Base-by-base conservation (phyloP, 257 asterid species). In the Ocimum tenuiflorum region DNA sequence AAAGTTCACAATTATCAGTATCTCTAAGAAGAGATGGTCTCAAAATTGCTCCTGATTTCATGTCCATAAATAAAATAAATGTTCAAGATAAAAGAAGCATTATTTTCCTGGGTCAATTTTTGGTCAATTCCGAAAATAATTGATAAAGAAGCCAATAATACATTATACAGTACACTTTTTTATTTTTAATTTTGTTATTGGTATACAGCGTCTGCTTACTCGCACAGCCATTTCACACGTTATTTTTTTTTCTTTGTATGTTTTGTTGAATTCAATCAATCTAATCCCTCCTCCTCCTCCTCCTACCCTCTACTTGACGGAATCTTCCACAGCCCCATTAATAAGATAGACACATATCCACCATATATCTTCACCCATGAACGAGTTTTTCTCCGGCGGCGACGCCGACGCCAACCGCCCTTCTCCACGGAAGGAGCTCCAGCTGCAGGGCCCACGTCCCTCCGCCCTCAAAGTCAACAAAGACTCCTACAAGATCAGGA, bases 401-500 rank as follows among this genome's bases (percentile, higher is more conserved):
- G 79, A 47, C 43, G 68, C 20, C 70, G 5, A 1, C 41, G 66
- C 29, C 57, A 69, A 70, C 74, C 67, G 85, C 31, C 81, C 95
- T 27, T 88, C 98, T 1, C 95, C 97, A 8, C 66, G 80, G 35
- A 77, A 59, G 63, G 91, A 86, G 54, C 74, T 92, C 3, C 96
- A 86, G 54, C 77, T 92, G n/a, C 96, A 75, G 67, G 99, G 99
- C 59, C 97, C 99, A 17, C 95, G 99, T 9, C 99, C 99, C 45
- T 2, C 95, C 1, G 83, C 95, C 4, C 95, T 92, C 29, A 86
- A 75, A 79, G 96, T 92, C 80, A 89, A 71, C 94, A 84, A 92
- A 74, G 94, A 87, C 76, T 92, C 99, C 47, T 64, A 73, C 86
- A 89, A 86, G 78, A 92, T 89, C 87, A 70, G 78, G 52, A 92